Evolutionary conservation across 2,329 filamentous ascomycete species (phyloP), one percentile per base, ranked within the genome.

Genomic region (Xenoacremonium recifei): DNA sequence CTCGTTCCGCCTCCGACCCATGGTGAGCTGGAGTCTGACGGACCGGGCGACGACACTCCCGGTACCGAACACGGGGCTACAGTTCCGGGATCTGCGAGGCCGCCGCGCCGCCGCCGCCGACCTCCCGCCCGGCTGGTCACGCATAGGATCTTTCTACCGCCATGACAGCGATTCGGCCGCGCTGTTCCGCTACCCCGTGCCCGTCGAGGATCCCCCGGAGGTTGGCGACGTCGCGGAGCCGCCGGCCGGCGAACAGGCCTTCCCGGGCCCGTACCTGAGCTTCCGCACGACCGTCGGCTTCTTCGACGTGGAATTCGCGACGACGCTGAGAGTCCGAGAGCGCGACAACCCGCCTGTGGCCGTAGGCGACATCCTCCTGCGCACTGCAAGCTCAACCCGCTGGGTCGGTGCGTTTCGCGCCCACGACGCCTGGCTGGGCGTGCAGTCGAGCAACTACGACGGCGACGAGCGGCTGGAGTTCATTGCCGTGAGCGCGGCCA

Each of bases 401-500:
- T 71, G 68, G 68, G 58, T 68, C n/a, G 69, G 69, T 20, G 62
- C 66, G 35, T 63, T 72, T 25, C 62, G 69, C 29, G 62, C 68
- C n/a, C 70, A 73, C 48, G 69, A 72, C 38, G 63, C 62, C 23
- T 73, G 70, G 70, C 51, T 73, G 27, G 70, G 70, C 7, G 52
- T 72, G 5, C 69, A 72, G 50, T 65, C 67, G n/a, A 69, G 67
- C 45, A 73, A 72, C 52, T 68, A 72, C 40, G 67, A 68, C 6
- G 68, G 68, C 31, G 67, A 69, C 34, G 69, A 71, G 57, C 61
- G 59, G 36, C 61, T 72, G 19, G 69, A 72, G 51, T 70, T 72
- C 37, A 59, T 72, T 12, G 68, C 69, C 40, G 62, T 72, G 6
- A 70, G 66, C 23, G 61, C 58, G 9, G 66, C 62, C 3, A 65